phyloP scores from a whole-genome alignment of 164 flowering plant species.

The Magnolia kwangsiensis region DNA sequence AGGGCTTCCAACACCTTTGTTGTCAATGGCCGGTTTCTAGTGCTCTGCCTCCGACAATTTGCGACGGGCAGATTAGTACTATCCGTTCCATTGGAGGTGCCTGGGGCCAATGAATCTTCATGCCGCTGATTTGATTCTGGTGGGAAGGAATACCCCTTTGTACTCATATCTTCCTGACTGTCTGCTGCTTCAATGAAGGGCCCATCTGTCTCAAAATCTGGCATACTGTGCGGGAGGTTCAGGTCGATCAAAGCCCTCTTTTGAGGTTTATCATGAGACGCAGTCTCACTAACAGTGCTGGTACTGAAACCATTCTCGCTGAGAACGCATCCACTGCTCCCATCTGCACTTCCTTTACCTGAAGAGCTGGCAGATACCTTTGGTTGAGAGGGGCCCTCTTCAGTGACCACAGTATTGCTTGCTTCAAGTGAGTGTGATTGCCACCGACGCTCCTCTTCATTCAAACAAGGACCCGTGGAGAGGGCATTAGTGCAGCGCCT shows the following conservation, averaged over 20 bases:
- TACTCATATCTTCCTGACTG: slow-evolving; percentile 12
- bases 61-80: slow-evolving; percentile 22
- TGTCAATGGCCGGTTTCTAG: slow-evolving; percentile 61
- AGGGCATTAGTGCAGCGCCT: slow-evolving; percentile 8
- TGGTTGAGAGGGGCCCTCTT: slow-evolving; percentile 16
- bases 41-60: slow-evolving; percentile 54
- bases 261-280: slow-evolving; percentile 23
- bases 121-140: background rate
- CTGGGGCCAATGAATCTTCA: background rate
- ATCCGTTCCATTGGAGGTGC: slow-evolving; percentile 12
- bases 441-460: slow-evolving; percentile 20
- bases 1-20: slow-evolving; percentile 66
- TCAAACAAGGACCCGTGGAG: slow-evolving; percentile 9
- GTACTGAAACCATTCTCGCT: slow-evolving; percentile 7
- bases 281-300: slow-evolving; percentile 8
- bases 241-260: slow-evolving; percentile 35
- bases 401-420: slow-evolving; percentile 11
- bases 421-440: slow-evolving; percentile 17
- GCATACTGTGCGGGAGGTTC: slow-evolving; percentile 37
- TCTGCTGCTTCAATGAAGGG: slow-evolving; percentile 15
- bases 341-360: slow-evolving; percentile 23
- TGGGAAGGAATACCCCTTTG: slow-evolving; percentile 5
- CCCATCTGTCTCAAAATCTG: slow-evolving; percentile 33
- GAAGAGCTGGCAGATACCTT: slow-evolving; percentile 23
- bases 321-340: slow-evolving; percentile 18